A percentile compares a stretch with the other conserved stretches of the same genome.
phyloP scores from a whole-genome alignment of 2,329 filamentous ascomycete species.

The Alternaria metachromatica region DNA sequence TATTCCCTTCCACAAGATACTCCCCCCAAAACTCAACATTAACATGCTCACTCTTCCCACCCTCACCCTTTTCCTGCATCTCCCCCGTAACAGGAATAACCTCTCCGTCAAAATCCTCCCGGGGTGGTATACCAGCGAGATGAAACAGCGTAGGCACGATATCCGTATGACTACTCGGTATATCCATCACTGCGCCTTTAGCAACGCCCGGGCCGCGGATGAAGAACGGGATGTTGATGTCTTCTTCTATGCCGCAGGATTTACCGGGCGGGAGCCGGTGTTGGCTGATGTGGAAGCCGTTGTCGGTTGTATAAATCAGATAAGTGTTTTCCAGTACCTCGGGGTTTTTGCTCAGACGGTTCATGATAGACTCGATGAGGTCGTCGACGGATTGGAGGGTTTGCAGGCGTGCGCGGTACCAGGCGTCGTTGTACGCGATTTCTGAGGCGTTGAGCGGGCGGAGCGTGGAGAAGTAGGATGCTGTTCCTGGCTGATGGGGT shows the following conservation, averaged over 20 bases:
- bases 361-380: slow-evolving; percentile 56
- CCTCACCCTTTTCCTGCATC: neutral
- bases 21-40: slow-evolving; percentile 53
- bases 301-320: slow-evolving; percentile 52
- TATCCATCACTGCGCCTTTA: slow-evolving; percentile 25
- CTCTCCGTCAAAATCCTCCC: slow-evolving; percentile 48
- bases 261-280: slow-evolving; percentile 53
- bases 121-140: slow-evolving; percentile 40
- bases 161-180: slow-evolving; percentile 49
- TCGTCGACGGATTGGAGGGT: slow-evolving; percentile 63
- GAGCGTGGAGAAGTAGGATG: slow-evolving; percentile 28
- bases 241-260: slow-evolving; percentile 50
- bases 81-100: slow-evolving; percentile 40
- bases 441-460: slow-evolving; percentile 53
- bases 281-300: slow-evolving; percentile 52
- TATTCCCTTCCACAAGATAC: slow-evolving; percentile 33
- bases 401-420: slow-evolving; percentile 58
- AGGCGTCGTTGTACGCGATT: slow-evolving; percentile 61
- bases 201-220: slow-evolving; percentile 50
- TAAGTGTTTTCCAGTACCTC: slow-evolving; percentile 57
- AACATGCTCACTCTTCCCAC: slow-evolving; percentile 44
- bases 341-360: slow-evolving; percentile 48
- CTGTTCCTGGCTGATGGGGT: slow-evolving; percentile 17
- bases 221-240: slow-evolving; percentile 52
- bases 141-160: slow-evolving; percentile 50